phyloP scores from a whole-genome alignment of 2,329 filamentous ascomycete species.

The Monosporascus sp. region DNA sequence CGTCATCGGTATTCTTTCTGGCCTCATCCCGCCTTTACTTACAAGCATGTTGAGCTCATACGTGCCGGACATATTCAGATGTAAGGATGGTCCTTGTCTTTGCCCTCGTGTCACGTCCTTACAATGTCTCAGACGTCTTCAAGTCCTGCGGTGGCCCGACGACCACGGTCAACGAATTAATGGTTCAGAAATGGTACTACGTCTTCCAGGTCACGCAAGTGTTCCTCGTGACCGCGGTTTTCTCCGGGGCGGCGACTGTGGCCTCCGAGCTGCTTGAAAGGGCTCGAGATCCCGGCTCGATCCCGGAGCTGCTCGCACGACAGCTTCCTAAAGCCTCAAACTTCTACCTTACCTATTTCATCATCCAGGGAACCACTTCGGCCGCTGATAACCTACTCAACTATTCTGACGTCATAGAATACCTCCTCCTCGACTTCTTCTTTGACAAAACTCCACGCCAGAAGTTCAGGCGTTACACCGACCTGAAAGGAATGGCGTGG shows the following conservation, averaged over 20 bases:
- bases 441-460: conserved; percentile 68
- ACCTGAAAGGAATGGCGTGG: conserved; percentile 58
- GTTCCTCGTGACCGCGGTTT: conserved; percentile 75
- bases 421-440: conserved; percentile 58
- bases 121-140: conserved; percentile 51
- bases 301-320: conserved; percentile 50
- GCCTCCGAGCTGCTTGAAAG: conserved; percentile 18
- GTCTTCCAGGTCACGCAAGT: conserved; percentile 78
- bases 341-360: conserved; percentile 75
- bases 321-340: conserved; percentile 67
- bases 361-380: conserved; percentile 67
- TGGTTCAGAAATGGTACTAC: conserved; percentile 76
- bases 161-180: conserved; percentile 66
- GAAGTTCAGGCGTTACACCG: conserved; percentile 62
- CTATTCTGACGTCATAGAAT: conserved; percentile 54
- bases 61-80: conserved; percentile 70
- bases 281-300: conserved; percentile 21
- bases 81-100: conserved; percentile 36
- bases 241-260: conserved; percentile 50
- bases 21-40: conserved; percentile 73
- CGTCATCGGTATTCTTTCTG: conserved; percentile 76
- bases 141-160: conserved; percentile 68
- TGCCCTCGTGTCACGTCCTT: neutral
- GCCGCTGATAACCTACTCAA: conserved; percentile 64
- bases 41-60: conserved; percentile 79